Evolutionary conservation across 805 yeast species (phyloP).

Genomic region (Candida easanensis): DNA sequence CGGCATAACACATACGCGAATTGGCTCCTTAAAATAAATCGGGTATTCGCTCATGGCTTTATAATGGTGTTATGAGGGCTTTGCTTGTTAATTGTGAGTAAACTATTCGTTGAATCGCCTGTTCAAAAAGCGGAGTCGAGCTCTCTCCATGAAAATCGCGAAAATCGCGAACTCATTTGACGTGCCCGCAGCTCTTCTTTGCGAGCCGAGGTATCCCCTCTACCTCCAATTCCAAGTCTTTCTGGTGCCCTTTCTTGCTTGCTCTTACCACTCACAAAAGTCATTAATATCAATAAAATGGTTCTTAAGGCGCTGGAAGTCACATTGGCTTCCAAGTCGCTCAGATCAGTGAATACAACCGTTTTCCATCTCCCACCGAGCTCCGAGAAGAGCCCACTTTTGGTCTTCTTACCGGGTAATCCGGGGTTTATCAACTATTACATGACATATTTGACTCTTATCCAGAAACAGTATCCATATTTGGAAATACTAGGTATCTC

Average conservation of each 20-base stretch:
- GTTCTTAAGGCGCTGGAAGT: conserved; percentile 7
- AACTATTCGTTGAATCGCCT: no score
- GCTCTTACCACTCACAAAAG: no score
- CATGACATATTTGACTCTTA: conserved; percentile 46
- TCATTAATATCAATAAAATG: conserved; percentile 5
- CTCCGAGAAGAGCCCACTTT: conserved; percentile 30
- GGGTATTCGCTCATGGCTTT: conserved; percentile 34
- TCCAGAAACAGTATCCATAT: conserved; percentile 37
- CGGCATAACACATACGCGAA: conserved; percentile 47
- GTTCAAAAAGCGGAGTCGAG: no score
- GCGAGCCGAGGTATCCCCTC: neutral
- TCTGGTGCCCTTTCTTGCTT: no score
- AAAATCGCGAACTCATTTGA: neutral
- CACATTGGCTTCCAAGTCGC: neutral
- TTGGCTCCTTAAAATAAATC: conserved; percentile 56
- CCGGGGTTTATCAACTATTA: conserved; percentile 74
- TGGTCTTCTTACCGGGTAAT: conserved; percentile 71
- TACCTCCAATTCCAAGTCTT: neutral
- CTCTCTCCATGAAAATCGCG: neutral
- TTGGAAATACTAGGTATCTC: conserved; percentile 59
- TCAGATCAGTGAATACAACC: conserved; percentile 8
- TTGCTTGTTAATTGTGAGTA: no score
- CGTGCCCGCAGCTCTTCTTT: neutral
- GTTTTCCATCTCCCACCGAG: conserved; percentile 7
- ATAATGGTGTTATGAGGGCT: neutral